A percentile compares a stretch with the other conserved stretches of the same genome.
phyloP scores from a whole-genome alignment of 495 filamentous ascomycete species.

The Neurospora intermedia region DNA sequence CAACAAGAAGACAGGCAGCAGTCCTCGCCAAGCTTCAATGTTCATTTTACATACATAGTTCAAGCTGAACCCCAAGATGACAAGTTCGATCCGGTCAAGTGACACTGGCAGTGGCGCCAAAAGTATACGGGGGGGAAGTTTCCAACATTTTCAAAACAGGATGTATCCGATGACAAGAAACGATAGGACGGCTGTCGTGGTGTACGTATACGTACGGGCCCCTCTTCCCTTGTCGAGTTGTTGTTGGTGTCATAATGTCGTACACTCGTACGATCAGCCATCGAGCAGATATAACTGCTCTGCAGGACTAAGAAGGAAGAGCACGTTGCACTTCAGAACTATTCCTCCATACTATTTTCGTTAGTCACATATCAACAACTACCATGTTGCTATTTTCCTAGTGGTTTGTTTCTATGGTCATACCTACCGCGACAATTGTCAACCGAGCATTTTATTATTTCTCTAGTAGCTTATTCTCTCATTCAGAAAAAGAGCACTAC shows the following conservation, averaged over 20 bases:
- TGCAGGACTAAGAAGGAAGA: neutral
- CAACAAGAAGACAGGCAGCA: neutral
- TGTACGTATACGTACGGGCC: neutral
- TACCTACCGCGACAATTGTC: neutral
- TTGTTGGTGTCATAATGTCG: neutral
- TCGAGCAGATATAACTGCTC: neutral
- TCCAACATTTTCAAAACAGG: neutral
- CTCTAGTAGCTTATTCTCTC: too few species aligned
- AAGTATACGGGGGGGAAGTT: neutral
- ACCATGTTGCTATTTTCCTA: neutral
- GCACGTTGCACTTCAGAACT: neutral
- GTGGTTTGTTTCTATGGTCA: neutral
- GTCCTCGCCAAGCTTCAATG: neutral
- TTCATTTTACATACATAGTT: neutral
- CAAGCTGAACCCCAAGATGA: neutral
- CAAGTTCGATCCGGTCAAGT: neutral
- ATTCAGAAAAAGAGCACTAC: neutral
- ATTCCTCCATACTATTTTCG: neutral
- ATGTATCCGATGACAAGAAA: neutral
- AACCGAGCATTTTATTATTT: neutral
- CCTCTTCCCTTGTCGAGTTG: neutral
- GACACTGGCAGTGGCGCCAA: neutral
- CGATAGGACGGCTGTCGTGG: neutral
- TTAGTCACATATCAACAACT: neutral
- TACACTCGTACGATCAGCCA: neutral